Evolutionary conservation across 495 filamentous ascomycete genomes (phyloP).

Genomic region (Glonium stellatum): DNA sequence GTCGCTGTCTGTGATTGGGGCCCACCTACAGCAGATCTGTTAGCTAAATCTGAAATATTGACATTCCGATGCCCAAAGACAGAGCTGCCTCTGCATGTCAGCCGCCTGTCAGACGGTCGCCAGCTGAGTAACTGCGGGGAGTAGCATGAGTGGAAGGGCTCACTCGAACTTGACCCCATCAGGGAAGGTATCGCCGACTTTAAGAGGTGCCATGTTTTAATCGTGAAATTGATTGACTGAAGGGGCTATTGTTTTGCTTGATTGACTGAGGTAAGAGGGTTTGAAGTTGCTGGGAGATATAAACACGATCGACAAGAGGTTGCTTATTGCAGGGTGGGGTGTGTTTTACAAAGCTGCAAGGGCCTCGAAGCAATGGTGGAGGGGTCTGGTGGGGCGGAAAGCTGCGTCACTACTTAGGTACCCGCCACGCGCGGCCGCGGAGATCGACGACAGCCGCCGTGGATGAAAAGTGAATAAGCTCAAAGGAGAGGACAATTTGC

Average conservation of each 20-base stretch:
- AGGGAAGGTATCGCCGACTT: constrained; percentile 79
- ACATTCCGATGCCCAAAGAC: neutral
- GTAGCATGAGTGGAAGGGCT: constrained; percentile 48
- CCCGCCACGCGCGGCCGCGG: no score
- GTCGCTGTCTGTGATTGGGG: constrained; percentile 36
- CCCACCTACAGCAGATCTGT: constrained; percentile 31
- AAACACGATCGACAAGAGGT: neutral
- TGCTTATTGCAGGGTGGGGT: neutral
- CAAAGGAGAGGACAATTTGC: no score
- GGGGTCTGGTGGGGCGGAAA: neutral
- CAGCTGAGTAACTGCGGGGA: constrained; percentile 41
- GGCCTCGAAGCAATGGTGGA: neutral
- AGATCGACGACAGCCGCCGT: no score
- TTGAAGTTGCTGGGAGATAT: neutral
- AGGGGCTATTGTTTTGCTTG: neutral
- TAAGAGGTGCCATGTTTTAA: constrained; percentile 61
- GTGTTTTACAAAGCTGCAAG: constrained; percentile 1
- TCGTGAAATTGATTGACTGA: constrained; percentile 1
- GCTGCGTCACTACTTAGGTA: neutral
- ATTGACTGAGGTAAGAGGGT: neutral
- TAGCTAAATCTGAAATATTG: neutral
- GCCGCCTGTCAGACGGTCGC: neutral
- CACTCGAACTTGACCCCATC: constrained; percentile 67
- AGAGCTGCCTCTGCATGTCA: neutral
- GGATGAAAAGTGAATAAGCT: no score